Evolutionary conservation across 2,329 filamentous ascomycete genomes (phyloP).

Genomic region (Paradendryphiella salina): DNA sequence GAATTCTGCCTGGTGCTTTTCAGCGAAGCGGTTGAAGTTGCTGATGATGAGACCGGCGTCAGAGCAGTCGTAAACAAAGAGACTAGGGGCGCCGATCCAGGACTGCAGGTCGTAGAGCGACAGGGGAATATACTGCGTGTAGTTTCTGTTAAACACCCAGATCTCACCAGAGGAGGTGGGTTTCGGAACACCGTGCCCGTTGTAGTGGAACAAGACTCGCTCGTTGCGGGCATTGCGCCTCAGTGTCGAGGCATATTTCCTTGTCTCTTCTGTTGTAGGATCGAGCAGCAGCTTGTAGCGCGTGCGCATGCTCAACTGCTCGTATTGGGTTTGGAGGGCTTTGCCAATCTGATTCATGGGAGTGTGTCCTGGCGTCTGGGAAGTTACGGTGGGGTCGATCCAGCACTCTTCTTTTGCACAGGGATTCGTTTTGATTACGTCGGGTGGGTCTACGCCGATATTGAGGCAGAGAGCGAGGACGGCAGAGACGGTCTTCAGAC

Average conservation of each 20-base stretch:
- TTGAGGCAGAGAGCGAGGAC: conserved; percentile 94
- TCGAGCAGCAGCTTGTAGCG: conserved; percentile 97
- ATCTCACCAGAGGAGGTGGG: conserved; percentile 95
- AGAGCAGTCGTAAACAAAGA: conserved; percentile 98
- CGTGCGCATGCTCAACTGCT: conserved; percentile 91
- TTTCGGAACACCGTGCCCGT: conserved; percentile 94
- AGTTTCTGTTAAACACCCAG: conserved; percentile 99
- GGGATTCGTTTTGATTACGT: conserved; percentile 93
- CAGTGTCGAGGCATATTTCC: conserved; percentile 90
- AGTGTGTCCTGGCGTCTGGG: conserved; percentile 70
- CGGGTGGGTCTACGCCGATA: conserved; percentile 94
- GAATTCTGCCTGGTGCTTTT: conserved; percentile 92
- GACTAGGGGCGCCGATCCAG: conserved; percentile 92
- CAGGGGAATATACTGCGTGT: conserved; percentile 97
- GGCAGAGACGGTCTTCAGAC: conserved; percentile 94
- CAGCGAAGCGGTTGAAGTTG: conserved; percentile 91
- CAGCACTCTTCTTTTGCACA: conserved; percentile 94
- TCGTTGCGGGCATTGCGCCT: conserved; percentile 94
- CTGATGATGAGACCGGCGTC: conserved; percentile 93
- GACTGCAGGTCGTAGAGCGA: conserved; percentile 93
- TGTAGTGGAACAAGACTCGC: conserved; percentile 96
- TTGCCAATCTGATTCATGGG: conserved; percentile 94
- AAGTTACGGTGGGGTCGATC: conserved; percentile 85
- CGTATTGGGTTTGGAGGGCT: conserved; percentile 92
- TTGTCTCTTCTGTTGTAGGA: conserved; percentile 94